These are phyloP conservation scores for Naganishia vishniacii DNA, from an alignment of 768 basidiomycete genomes.

Conservation along the genomic window DNA sequence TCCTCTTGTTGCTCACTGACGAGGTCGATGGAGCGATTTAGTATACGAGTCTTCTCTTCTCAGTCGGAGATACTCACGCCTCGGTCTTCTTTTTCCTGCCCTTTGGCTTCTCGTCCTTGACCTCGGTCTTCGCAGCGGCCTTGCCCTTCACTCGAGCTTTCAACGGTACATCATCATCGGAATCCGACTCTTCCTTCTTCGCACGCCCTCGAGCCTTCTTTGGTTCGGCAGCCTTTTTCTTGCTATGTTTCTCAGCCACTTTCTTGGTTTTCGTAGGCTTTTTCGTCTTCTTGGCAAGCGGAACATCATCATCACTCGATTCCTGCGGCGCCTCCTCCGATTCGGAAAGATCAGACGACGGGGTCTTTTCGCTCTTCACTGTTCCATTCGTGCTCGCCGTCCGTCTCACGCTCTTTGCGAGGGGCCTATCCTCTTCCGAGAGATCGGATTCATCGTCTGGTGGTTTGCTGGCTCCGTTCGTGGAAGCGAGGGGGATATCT, in stretches of 20 bases:
- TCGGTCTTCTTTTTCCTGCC: slow-evolving; percentile 31
- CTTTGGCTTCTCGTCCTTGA: slow-evolving; percentile 24
- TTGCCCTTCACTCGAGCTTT: slow-evolving; percentile 7
- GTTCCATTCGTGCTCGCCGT: slow-evolving; percentile 3
- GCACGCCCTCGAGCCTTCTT: slow-evolving; percentile 9
- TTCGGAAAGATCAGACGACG: slow-evolving; percentile 2
- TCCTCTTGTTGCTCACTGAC: slow-evolving; percentile 61
- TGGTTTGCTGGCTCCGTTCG: slow-evolving; percentile 5
- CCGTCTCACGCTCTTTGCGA: slow-evolving; percentile 10
- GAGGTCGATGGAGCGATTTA: neutral
- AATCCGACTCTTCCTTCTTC: slow-evolving; percentile 14
- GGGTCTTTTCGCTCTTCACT: slow-evolving; percentile 11
- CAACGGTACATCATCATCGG: slow-evolving; percentile 20
- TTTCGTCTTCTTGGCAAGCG: slow-evolving; percentile 23
- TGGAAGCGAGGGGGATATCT: slow-evolving; percentile 19
- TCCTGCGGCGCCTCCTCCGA: neutral
- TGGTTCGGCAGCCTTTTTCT: slow-evolving; percentile 18
- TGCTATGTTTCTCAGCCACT: neutral
- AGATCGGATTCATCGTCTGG: slow-evolving; percentile 2
- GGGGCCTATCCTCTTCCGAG: slow-evolving; percentile 17
- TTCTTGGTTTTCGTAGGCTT: slow-evolving; percentile 1
- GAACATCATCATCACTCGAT: slow-evolving; percentile 19
- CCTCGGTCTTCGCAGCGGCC: slow-evolving; percentile 17
- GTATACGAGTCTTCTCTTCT: too few species aligned
- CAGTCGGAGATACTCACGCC: slow-evolving; percentile 25